Base-by-base conservation (phyloP, 306 rosid genomes). In the Vicia faba region DNA sequence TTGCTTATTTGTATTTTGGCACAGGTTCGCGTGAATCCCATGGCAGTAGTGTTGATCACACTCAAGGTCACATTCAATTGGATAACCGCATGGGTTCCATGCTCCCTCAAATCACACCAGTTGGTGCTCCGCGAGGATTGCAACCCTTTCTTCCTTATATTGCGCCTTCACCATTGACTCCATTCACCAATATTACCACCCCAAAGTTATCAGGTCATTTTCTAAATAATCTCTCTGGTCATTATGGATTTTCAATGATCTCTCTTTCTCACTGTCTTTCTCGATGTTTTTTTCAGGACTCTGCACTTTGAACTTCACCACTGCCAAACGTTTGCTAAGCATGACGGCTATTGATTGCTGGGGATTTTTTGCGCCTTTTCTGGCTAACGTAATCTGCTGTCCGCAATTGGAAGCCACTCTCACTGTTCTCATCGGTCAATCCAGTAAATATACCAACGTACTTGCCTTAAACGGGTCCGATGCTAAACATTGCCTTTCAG, bases 321-420 rank as follows among this genome's bases (percentile, higher is more conserved):
- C 85, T 69, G 84, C 96, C 38, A 82, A 79, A 80, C 84, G 81
- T 82, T 79, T 93, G 88, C 86, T 90, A 84, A 79, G 84, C 59
- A 50, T 61, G 68, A 90, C 99, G 1, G 88, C 99, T 19, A 72
- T 82, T 73, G 99, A 93, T 78, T 93, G 99, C 74, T 93, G 91
- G 86, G 84, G 83, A 3, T 78, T 63, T 76, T 93, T 90, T 79
- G 97, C 97, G 2, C 88, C 96, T 31, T 65, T 75, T 68, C 80
- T 86, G 79, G 99, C 99, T 59, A 93, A 93, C 69, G 89, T 88
- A 65, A 90, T 90, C 25, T 93, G 99, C 61, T 93, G 99, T 83
- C 99, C 99, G 4, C 99, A 93, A 79, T 74, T 90, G 79, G 95
- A 88, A 78, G 99, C 99, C 39, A 90, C 99, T 67, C 87, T 93